Conservation (phyloP, 2,329 filamentous ascomycete species). For the Neocucurbitaria cava region DNA sequence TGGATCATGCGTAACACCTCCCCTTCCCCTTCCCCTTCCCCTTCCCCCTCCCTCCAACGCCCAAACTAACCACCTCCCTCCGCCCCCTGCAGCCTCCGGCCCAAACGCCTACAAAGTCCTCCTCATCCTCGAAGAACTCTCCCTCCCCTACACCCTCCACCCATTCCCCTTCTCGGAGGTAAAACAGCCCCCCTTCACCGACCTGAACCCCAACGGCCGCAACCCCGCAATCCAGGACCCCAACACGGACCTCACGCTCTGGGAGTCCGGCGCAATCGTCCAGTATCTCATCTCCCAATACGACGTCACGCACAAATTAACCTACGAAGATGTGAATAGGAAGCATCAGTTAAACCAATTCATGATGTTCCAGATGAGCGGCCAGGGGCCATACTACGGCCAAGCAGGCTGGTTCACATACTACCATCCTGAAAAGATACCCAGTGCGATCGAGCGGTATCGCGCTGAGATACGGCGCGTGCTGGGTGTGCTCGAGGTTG, state of each 20-base stretch:
- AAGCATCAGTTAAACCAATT: conserved; percentile 37
- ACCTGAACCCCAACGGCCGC: conserved; percentile 52
- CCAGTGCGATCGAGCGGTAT: conserved; percentile 55
- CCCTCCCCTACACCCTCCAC: conserved; percentile 25
- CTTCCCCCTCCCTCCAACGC: neutral
- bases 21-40: neutral
- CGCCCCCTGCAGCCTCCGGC: neutral
- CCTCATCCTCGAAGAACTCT: conserved; percentile 37
- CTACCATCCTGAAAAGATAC: conserved; percentile 53
- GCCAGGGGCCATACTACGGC: conserved; percentile 51
- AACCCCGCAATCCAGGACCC: conserved; percentile 53
- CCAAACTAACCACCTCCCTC: no score
- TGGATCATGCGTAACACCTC: neutral
- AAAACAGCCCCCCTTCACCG: conserved; percentile 10
- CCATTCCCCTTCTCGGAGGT: conserved; percentile 11
- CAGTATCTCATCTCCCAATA: conserved; percentile 45
- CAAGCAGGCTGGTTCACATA: conserved; percentile 50
- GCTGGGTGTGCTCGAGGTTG: conserved; percentile 52
- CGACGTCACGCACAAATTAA: conserved; percentile 35
- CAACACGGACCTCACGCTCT: conserved; percentile 51
- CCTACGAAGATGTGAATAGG: conserved; percentile 28
- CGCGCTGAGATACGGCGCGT: conserved; percentile 54
- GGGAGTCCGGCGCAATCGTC: conserved; percentile 52
- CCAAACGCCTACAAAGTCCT: conserved; percentile 19
- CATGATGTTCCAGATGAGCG: conserved; percentile 43